These are phyloP conservation scores for Westerdykella aurantiaca DNA, from an alignment of 2,329 filamentous ascomycete species.

Conservation along the genomic window DNA sequence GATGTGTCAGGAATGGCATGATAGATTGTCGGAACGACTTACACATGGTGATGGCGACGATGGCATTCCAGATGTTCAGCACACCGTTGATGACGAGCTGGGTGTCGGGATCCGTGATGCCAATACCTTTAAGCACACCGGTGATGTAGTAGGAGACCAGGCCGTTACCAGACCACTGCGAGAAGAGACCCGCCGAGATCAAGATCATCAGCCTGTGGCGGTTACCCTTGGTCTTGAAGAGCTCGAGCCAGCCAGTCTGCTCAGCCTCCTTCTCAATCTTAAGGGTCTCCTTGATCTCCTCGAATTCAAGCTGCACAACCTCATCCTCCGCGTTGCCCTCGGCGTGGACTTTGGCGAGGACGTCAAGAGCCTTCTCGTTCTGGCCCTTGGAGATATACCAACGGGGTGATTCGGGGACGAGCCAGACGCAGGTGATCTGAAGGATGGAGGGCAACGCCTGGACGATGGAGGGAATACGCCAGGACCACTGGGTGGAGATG, in stretches of 20 bases:
- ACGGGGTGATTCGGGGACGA: slow-evolving; percentile 55
- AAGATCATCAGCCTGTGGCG: slow-evolving; percentile 51
- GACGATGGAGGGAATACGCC: slow-evolving; percentile 50
- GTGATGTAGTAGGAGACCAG: slow-evolving; percentile 38
- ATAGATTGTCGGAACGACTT: slow-evolving; percentile 35
- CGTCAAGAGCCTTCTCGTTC: slow-evolving; percentile 52
- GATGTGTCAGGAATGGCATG: background rate
- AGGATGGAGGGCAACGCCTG: slow-evolving; percentile 44
- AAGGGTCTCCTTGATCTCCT: slow-evolving; percentile 48
- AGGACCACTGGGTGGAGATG: slow-evolving; percentile 45
- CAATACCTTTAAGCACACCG: slow-evolving; percentile 28
- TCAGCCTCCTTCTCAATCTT: slow-evolving; percentile 45
- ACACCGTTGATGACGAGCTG: slow-evolving; percentile 41
- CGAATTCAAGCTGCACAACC: slow-evolving; percentile 44
- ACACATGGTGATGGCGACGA: slow-evolving; percentile 46
- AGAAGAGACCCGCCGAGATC: slow-evolving; percentile 51
- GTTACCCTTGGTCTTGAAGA: slow-evolving; percentile 48
- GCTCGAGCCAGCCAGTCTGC: slow-evolving; percentile 40
- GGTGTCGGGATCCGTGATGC: slow-evolving; percentile 30
- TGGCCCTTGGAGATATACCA: slow-evolving; percentile 60
- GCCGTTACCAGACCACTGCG: slow-evolving; percentile 45
- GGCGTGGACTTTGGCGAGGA: slow-evolving; percentile 57
- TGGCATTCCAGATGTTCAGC: slow-evolving; percentile 57
- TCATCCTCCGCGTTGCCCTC: slow-evolving; percentile 44
- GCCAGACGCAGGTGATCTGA: slow-evolving; percentile 37